Evolutionary conservation across 371 early-diverging fungal genomes (phyloP), one percentile per base, ranked within the genome.

Genomic region (Coemansia linderi): DNA sequence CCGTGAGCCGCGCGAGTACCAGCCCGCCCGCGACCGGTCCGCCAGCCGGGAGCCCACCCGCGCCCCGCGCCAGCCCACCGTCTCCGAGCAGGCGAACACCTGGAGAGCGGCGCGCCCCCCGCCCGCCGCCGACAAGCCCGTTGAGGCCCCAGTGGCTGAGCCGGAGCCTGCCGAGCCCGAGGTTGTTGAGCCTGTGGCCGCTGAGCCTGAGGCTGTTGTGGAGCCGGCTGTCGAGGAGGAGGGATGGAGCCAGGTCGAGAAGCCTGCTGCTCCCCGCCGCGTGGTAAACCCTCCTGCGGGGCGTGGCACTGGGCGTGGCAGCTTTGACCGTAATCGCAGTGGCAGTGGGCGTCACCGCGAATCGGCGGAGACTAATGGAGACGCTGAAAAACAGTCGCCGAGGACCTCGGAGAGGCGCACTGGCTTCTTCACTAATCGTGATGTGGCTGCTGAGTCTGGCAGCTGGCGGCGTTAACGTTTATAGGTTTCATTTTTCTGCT

Each of bases 181-280:
- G 29, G 29, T 12, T 24, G 52, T 3, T 3, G 52, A 52, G 29
- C 52, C 52, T 12, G 29, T 10, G 8, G 56, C 13, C 0, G n/a
- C 33, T 3, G 29, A 54, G 10, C 56, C 56, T 6, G 65, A 10
- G 6, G 69, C 9, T 24, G 50, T 43, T n/a, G n/a, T n/a, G 3
- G 29, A 56, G 56, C 36, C 56, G 6, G 65, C 12, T 15, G 69
- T n/a, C 1, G 63, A 54, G 19, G 65, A 61, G 27, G 65, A 67
- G 1, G 73, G 68, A n/a, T 73, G 73, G 73, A 73, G 68, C 73
- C 73, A 61, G 40, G 69, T 73, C 19, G 68, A 61, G 13, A 62
- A 59, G 39, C 63, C 68, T 10, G 10, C 43, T n/a, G 41, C 22
- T 36, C 65, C 65, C 7, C 65, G 56, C 27, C 19, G 37, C 15